Evolutionary conservation across 169 alveolate species (phyloP), one percentile per base, ranked within the genome.

Genomic region (Plasmodium chabaudi): DNA sequence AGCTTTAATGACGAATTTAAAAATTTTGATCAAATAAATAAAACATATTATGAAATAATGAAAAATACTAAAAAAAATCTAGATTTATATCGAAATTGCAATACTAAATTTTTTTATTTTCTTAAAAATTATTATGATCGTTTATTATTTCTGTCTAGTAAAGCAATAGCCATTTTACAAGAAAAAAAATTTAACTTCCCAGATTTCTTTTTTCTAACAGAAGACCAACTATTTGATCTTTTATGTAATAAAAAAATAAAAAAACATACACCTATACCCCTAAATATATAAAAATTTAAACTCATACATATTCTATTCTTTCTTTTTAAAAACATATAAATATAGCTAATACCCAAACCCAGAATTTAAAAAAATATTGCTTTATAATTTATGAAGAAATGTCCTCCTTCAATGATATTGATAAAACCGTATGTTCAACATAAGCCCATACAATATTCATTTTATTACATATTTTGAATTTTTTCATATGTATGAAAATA

Each of bases 31-130:
- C 67, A 67, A 67, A 82, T 82, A 82, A 82, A 82, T 68, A 82
- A 67, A 82, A 82, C 84, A n/a, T 82, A 82, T 21, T 46, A 67
- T 53, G 84, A 82, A 60, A 82, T 82, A 55, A 82, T 82, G 90
- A 82, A 82, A 82, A 82, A 65, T 56, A 51, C 53, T 13, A 82
- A 82, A 53, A 82, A 82, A 82, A 82, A 82, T 55, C 65, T 67
- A 23, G 68, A 82, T 70, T 42, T 82, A 27, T 82, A 67, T 27
- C 79, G 68, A 44, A 56, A 39, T 49, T 67, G 73, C 15, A 82
- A 67, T 39, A 65, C 84, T 34, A 71, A 82, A 25, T 82, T 82
- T 68, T 82, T 82, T 57, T 82, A 82, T 47, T 57, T 82, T 67
- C 44, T 82, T 15, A 82, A 82, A 82, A 82, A 67, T 61, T 82